These are phyloP conservation scores for Entomortierella parvispora DNA, from an alignment of 192 early-diverging fungal genomes.

Conservation along the genomic window DNA sequence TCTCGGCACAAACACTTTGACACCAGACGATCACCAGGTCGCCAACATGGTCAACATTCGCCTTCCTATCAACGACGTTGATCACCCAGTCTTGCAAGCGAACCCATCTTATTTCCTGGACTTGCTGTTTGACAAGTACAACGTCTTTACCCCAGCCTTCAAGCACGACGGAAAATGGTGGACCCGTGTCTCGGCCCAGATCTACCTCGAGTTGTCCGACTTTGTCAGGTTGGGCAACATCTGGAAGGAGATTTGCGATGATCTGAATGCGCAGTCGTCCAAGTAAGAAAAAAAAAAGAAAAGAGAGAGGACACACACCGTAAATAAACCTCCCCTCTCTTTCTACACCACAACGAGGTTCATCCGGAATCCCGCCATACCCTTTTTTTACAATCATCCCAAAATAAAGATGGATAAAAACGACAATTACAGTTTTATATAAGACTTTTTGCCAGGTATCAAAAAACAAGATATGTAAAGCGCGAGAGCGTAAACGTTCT, in stretches of 20 bases:
- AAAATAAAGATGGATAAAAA: no score
- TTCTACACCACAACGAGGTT: no score
- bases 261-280: constrained; percentile 21
- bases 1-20: constrained; percentile 63
- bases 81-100: constrained; percentile 19
- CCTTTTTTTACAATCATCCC: no score
- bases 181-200: constrained; percentile 65
- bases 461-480: not conserved
- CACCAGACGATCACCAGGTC: constrained; percentile 57
- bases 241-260: constrained; percentile 55
- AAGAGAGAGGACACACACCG: not conserved
- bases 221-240: constrained; percentile 58
- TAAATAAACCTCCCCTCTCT: no score
- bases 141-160: constrained; percentile 51
- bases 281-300: not conserved
- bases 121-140: constrained; percentile 54
- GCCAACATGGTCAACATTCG: constrained; percentile 69
- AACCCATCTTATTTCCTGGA: constrained; percentile 14
- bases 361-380: no score
- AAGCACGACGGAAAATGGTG: constrained; percentile 60
- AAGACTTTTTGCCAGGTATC: no score
- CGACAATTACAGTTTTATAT: no score
- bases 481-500: no score
- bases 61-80: constrained; percentile 52
- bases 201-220: constrained; percentile 61